Evolutionary conservation across 2,329 filamentous ascomycete genomes (phyloP).

Genomic region (Fusarium pseudoanthophilum): DNA sequence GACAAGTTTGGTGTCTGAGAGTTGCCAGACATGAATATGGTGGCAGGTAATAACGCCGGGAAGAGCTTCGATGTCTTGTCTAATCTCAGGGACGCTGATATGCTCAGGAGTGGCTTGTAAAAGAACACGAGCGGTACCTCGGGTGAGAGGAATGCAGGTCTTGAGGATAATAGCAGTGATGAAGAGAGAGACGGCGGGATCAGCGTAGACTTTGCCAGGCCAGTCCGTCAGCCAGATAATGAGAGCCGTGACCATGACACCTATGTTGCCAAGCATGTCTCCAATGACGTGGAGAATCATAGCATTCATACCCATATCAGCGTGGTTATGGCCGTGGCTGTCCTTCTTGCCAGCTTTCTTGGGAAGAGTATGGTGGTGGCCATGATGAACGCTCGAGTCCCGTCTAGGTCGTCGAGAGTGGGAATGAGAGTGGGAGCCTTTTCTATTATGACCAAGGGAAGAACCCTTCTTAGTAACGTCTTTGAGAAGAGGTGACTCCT

Average conservation of each 20-base stretch:
- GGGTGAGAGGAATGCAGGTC: slow-evolving; percentile 81
- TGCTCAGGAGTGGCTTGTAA: slow-evolving; percentile 93
- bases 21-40: slow-evolving; percentile 97
- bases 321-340: slow-evolving; percentile 82
- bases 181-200: slow-evolving; percentile 90
- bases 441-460: slow-evolving; percentile 40
- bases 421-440: slow-evolving; percentile 31
- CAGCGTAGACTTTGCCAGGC: slow-evolving; percentile 85
- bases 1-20: slow-evolving; percentile 93
- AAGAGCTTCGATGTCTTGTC: slow-evolving; percentile 87
- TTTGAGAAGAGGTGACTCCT: slow-evolving; percentile 61
- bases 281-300: slow-evolving; percentile 82
- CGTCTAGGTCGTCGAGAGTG: slow-evolving; percentile 48
- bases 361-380: slow-evolving; percentile 85
- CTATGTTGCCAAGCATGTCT: slow-evolving; percentile 86
- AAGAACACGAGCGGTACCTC: slow-evolving; percentile 85
- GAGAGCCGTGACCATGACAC: slow-evolving; percentile 83
- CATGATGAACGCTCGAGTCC: slow-evolving; percentile 69
- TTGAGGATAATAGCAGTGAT: slow-evolving; percentile 85
- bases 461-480: slow-evolving; percentile 48
- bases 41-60: slow-evolving; percentile 91
- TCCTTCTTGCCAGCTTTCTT: slow-evolving; percentile 68
- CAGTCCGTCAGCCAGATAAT: slow-evolving; percentile 92
- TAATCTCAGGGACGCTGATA: slow-evolving; percentile 88
- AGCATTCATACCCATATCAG: slow-evolving; percentile 94